A percentile compares a stretch with the other conserved stretches of the same genome.
phyloP scores from a whole-genome alignment of 805 yeast genomes.

The Metschnikowia vanudenii region DNA sequence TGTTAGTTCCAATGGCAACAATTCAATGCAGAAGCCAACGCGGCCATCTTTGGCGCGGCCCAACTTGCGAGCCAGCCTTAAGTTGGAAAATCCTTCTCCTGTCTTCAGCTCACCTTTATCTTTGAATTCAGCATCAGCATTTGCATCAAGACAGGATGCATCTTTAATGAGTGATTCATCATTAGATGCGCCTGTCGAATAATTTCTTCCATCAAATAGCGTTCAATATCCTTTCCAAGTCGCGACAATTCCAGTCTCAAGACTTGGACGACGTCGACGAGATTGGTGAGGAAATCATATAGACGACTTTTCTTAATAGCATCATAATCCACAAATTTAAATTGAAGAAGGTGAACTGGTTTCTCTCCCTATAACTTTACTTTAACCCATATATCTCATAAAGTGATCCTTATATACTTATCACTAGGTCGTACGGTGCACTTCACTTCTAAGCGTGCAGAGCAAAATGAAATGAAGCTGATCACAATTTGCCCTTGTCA shows the following conservation, averaged over 20 bases:
- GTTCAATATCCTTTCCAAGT: neutral
- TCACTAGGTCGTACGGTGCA: neutral
- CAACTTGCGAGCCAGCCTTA: slow-evolving; percentile 5
- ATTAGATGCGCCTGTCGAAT: slow-evolving; percentile 5
- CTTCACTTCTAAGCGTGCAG: neutral
- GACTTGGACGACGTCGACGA: slow-evolving; percentile 1
- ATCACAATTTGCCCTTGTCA: slow-evolving; percentile 41
- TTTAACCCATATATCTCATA: neutral
- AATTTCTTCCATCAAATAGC: neutral
- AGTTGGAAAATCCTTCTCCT: slow-evolving; percentile 27
- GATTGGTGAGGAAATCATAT: too few species aligned
- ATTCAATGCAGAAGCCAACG: neutral
- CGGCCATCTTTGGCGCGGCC: slow-evolving; percentile 12
- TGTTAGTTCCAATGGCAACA: neutral
- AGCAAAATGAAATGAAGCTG: slow-evolving; percentile 5
- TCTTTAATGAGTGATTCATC: neutral
- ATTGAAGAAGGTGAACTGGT: neutral
- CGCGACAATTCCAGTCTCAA: neutral
- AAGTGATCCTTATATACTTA: neutral
- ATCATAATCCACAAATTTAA: too few species aligned
- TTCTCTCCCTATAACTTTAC: neutral
- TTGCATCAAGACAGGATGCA: slow-evolving; percentile 6
- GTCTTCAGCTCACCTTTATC: slow-evolving; percentile 37
- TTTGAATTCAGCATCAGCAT: slow-evolving; percentile 23
- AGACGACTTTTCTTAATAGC: too few species aligned